Base-by-base conservation (phyloP, 2,329 filamentous ascomycete genomes). In the Arthroderma sp. region DNA sequence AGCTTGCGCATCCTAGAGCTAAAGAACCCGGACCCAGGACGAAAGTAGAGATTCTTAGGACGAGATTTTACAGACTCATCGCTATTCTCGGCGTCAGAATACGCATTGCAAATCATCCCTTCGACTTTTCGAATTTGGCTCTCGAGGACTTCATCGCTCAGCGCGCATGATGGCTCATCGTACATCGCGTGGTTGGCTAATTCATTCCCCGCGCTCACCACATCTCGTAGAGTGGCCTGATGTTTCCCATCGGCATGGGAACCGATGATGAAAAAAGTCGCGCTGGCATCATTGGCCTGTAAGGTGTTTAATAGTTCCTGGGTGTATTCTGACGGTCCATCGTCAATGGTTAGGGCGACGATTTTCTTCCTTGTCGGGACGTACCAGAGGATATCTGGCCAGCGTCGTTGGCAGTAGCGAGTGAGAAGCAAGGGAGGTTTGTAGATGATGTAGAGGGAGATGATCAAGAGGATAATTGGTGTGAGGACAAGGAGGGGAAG, bases 221-320 rank as follows among this genome's bases (percentile, higher is more conserved):
- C 66, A 34, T 74, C 68, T 37, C 70, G 63, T 30, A 86, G 68
- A 3, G 72, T 62, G 4, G 68, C 65, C 22, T 45, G 40, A 4
- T 33, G 43, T 5, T 11, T 30, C 1, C 73, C 75, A 0, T 68
- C 53, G 6, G 86, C 78, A 65, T 94, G 86, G 2, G 73, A 74
- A 6, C 87, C 87, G 54, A 94, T 94, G 30, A 93, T 73, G 62
- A 94, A 95, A 61, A 94, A 91, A 0, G 87, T 94, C 0, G 87
- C 87, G 15, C 71, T 76, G 9, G 82, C 85, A 46, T 74, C 71
- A 56, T 86, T 72, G 27, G 69, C 68, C 43, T 70, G 67, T n/a
- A 94, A 70, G 0, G 85, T 66, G 37, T 77, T 65, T 44, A 87
- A 66, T 48, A 94, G 87, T 45, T 80, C 75, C 38, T 64, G 57